These are phyloP conservation scores for Xylaria digitata DNA, from an alignment of 2,329 filamentous ascomycete genomes.

Conservation along the genomic window DNA sequence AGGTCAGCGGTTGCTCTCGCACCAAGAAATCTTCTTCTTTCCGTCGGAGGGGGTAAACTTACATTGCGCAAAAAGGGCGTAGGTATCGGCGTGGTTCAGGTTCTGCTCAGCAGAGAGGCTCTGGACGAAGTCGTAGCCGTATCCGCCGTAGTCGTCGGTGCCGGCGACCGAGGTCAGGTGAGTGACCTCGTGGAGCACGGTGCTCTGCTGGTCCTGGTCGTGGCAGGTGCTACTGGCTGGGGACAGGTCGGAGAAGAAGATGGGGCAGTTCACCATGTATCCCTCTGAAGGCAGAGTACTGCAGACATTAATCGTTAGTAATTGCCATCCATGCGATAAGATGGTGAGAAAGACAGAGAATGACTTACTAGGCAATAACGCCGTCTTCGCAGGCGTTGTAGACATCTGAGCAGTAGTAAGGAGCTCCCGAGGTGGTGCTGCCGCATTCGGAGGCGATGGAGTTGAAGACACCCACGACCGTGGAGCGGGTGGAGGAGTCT, in stretches of 20 bases:
- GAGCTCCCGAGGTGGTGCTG: conserved; percentile 59
- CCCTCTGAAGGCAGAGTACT: conserved; percentile 63
- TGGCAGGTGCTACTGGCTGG: conserved; percentile 65
- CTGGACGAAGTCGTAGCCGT: conserved; percentile 63
- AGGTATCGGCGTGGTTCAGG: conserved; percentile 72
- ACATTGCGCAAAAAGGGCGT: conserved; percentile 59
- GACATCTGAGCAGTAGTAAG: conserved; percentile 68
- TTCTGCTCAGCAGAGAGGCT: conserved; percentile 61
- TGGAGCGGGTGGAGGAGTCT: conserved; percentile 47
- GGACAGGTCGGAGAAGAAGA: conserved; percentile 67
- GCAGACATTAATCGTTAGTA: neutral
- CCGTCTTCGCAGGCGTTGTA: conserved; percentile 61
- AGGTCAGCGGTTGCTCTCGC: neutral
- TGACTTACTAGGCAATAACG: conserved; percentile 66
- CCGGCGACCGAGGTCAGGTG: conserved; percentile 67
- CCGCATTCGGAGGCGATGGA: conserved; percentile 65
- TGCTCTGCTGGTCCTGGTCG: conserved; percentile 72
- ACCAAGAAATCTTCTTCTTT: neutral
- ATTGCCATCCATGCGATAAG: neutral
- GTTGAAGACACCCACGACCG: conserved; percentile 55
- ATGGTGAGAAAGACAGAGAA: no score
- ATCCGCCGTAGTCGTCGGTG: conserved; percentile 66
- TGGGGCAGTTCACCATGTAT: conserved; percentile 70
- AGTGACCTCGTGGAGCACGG: conserved; percentile 73
- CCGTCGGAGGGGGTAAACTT: conserved; percentile 10